phyloP scores from a whole-genome alignment of 202 grass and related monocot species.

The Setaria viridis region DNA sequence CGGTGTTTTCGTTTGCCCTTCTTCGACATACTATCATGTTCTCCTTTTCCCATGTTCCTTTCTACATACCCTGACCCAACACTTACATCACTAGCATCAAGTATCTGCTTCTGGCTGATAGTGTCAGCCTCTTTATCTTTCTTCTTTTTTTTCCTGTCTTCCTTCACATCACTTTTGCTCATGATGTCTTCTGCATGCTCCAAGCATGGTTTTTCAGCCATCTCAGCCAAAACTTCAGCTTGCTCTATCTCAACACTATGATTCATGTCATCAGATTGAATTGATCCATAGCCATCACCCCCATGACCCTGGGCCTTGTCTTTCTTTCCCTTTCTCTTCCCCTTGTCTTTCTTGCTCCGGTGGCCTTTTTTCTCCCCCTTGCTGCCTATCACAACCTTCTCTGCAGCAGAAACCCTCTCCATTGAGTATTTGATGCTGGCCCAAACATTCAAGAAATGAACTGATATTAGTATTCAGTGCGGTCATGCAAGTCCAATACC shows the following conservation, averaged over 20 bases:
- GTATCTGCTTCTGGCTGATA: neutral
- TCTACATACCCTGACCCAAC: slow-evolving; percentile 12
- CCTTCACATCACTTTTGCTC: slow-evolving; percentile 9
- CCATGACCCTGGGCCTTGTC: slow-evolving; percentile 8
- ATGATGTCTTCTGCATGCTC: neutral
- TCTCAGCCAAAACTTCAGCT: slow-evolving; percentile 6
- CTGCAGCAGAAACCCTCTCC: neutral
- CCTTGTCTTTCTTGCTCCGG: slow-evolving; percentile 5
- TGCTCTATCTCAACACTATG: neutral
- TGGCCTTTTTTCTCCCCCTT: neutral
- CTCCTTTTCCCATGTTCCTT: slow-evolving; percentile 8
- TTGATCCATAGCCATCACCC: neutral
- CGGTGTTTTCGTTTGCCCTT: slow-evolving; percentile 50
- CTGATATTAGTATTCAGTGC: neutral
- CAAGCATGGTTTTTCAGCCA: neutral
- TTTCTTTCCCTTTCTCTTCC: neutral
- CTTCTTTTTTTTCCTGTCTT: slow-evolving; percentile 44
- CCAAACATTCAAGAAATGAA: neutral
- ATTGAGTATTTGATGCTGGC: neutral
- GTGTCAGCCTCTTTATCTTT: slow-evolving; percentile 34
- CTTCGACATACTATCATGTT: slow-evolving; percentile 29
- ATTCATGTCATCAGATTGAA: neutral
- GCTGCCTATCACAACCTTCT: neutral
- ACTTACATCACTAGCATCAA: slow-evolving; percentile 21
- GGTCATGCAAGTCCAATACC: neutral